Base-by-base conservation (phyloP, 2,329 filamentous ascomycete genomes). In the Sclerotinia minor region DNA sequence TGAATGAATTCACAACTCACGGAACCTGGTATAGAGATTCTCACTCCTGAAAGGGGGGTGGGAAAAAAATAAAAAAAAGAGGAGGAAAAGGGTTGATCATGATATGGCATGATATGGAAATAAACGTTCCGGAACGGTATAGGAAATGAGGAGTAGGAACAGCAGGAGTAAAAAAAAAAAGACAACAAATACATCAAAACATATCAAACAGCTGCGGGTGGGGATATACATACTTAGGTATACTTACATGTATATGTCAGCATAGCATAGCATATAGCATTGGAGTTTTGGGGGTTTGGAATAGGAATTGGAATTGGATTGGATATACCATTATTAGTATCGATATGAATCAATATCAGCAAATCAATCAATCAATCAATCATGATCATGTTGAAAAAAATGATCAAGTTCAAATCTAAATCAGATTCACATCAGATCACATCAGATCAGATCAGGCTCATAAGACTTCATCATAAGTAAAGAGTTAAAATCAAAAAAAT, bases 241-340 rank as follows among this genome's bases (percentile, higher is more conserved):
- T 57, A 41, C 11, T 19, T 53, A 4, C 38, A 17, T 52, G 7
- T 35, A 60, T 32, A 60, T 44, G n/a, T 26, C 32, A 32, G 32
- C 32, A 32, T 32, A 32, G 32, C 32, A 32, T 32, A 29, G 38
- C 58, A 60, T 60, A 60, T 60, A 60, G 59, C 29, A 52, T 26
- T 53, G 45, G 60, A 53, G 45, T 64, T 64, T 35, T 60, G 47
- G 26, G 35, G 24, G 21, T 47, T 47, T 29, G 29, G 29, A 29
- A 29, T 29, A 3, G 29, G 29, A 29, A 29, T 26, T 24, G 59
- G 44, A 11, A 47, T 63, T 7, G 49, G 49, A 29, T 61, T 41
- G 52, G 60, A 63, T 52, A 63, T 63, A 49, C 49, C 57, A 60
- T 32, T 6, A 59, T n/a, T 13, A n/a, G 32, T 3, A 60, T 35